These are phyloP conservation scores for Cladosporium oxysporum DNA, from an alignment of 2,329 filamentous ascomycete species.

Conservation along the genomic window DNA sequence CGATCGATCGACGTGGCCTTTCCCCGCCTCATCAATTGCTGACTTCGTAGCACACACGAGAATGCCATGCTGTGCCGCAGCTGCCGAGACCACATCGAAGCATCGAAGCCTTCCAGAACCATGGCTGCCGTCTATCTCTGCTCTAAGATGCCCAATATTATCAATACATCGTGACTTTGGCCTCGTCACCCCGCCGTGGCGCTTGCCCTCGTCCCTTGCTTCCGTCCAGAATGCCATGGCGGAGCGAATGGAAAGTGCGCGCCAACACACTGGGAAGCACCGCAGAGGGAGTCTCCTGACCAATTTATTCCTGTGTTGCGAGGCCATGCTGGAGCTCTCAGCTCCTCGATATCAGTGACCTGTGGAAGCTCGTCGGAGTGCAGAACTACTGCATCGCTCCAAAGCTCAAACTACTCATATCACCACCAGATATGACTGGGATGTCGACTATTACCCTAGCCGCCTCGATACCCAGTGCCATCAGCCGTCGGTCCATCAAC, in stretches of 20 bases:
- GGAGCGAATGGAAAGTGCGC: constrained; percentile 12
- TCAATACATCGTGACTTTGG: constrained; percentile 13
- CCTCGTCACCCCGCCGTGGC: constrained; percentile 12
- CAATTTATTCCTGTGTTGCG: background rate
- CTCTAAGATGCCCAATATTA: background rate
- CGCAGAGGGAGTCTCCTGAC: constrained; percentile 12
- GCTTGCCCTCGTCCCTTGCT: constrained; percentile 5
- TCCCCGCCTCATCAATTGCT: background rate
- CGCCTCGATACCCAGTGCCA: background rate
- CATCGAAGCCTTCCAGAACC: constrained; percentile 17
- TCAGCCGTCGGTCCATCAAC: background rate
- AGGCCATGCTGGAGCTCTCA: background rate
- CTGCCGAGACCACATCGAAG: constrained; percentile 9
- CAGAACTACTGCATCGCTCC: background rate
- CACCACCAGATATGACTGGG: background rate
- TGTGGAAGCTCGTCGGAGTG: background rate
- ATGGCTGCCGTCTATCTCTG: background rate
- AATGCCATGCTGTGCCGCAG: constrained; percentile 1
- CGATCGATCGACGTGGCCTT: background rate
- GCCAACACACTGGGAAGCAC: background rate
- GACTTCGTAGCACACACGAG: background rate
- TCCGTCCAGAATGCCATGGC: background rate
- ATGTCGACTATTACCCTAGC: background rate
- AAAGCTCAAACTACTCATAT: background rate
- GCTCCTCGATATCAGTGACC: background rate